phyloP scores from a whole-genome alignment of 345 rosid genomes.

The Sonneratia caseolaris region DNA sequence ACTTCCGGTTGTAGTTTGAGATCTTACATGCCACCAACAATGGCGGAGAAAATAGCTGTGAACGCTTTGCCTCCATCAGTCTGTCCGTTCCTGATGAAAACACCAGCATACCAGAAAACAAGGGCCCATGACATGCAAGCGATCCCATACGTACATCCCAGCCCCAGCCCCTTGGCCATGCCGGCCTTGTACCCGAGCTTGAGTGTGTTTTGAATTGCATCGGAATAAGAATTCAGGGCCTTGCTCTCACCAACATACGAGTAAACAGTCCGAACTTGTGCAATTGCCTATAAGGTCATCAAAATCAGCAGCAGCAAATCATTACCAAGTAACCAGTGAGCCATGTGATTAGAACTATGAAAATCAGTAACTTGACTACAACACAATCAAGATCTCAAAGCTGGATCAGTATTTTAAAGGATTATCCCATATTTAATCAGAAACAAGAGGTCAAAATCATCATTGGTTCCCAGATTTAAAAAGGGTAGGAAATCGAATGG shows the following conservation, averaged over 20 bases:
- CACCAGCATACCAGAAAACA: slow-evolving; percentile 99
- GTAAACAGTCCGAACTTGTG: slow-evolving; percentile 94
- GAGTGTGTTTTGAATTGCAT: slow-evolving; percentile 85
- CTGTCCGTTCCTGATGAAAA: slow-evolving; percentile 84
- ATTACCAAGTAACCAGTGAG: background rate
- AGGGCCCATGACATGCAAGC: slow-evolving; percentile 99
- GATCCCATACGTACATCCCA: slow-evolving; percentile 96
- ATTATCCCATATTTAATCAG: no score
- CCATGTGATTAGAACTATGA: background rate
- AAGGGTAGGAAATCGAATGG: no score
- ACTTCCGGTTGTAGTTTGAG: background rate
- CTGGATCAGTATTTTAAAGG: background rate
- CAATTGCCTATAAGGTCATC: slow-evolving; percentile 53
- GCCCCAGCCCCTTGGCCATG: slow-evolving; percentile 98
- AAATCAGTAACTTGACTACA: background rate
- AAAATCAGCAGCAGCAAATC: background rate
- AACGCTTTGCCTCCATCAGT: slow-evolving; percentile 98
- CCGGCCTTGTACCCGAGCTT: slow-evolving; percentile 99
- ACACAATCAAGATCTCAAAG: background rate
- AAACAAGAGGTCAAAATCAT: no score
- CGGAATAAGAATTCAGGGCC: slow-evolving; percentile 82
- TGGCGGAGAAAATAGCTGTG: slow-evolving; percentile 97
- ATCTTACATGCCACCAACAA: slow-evolving; percentile 98
- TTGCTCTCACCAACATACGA: slow-evolving; percentile 96
- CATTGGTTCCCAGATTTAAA: no score